These are phyloP conservation scores for Gyromitra esculenta DNA, from an alignment of 2,329 filamentous ascomycete species.

Conservation along the genomic window DNA sequence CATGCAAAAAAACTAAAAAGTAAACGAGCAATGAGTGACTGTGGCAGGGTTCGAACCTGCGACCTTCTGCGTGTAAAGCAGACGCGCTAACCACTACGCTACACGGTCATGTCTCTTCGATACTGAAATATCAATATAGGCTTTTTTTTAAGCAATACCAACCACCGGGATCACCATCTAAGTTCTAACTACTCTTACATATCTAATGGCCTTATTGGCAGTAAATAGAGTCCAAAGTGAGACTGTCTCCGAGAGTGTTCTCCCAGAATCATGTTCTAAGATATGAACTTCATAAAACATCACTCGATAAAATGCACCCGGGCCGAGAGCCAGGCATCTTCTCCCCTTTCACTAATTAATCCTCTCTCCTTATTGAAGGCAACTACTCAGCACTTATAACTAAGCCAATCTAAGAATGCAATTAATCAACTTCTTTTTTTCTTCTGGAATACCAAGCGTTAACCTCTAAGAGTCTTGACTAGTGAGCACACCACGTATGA, in stretches of 20 bases:
- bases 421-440: too few species aligned
- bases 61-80: conserved; percentile 54
- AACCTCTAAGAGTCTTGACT: too few species aligned
- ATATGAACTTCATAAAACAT: neutral
- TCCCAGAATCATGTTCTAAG: neutral
- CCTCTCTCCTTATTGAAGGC: neutral
- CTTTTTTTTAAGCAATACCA: neutral
- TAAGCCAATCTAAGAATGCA: too few species aligned
- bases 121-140: neutral
- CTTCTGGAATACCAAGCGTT: too few species aligned
- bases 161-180: neutral
- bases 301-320: neutral
- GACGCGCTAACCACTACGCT: conserved; percentile 54
- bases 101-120: conserved; percentile 42
- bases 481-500: too few species aligned
- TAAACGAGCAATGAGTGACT: conserved; percentile 19
- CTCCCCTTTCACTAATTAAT: too few species aligned
- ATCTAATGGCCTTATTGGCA: too few species aligned
- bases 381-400: neutral
- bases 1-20: neutral
- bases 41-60: conserved; percentile 54
- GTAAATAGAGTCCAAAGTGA: too few species aligned
- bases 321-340: neutral
- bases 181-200: neutral
- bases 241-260: neutral